A percentile compares a stretch with the other conserved stretches of the same genome.
Evolutionary conservation across 1,284 basidiomycete genomes (phyloP).

Genomic region (Sphaerobolus stellatus): DNA sequence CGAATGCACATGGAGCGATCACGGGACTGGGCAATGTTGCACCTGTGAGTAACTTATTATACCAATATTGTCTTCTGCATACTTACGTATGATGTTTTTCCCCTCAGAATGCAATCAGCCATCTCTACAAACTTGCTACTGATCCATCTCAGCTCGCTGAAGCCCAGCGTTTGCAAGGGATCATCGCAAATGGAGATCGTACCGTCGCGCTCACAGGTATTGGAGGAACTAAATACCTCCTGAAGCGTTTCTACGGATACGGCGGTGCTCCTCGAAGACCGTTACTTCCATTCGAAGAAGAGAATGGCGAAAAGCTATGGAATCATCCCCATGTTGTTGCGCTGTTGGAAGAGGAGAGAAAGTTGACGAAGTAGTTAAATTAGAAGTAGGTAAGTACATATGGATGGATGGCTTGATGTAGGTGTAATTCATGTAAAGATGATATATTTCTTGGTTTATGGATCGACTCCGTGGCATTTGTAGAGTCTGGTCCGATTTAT

Average conservation of each 20-base stretch:
- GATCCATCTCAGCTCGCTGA: conserved; percentile 61
- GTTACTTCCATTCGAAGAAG: conserved; percentile 60
- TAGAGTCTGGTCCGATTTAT: too few relatives aligned
- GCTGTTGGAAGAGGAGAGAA: conserved; percentile 64
- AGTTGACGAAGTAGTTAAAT: conserved; percentile 47
- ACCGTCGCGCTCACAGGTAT: conserved; percentile 79
- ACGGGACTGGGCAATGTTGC: conserved; percentile 79
- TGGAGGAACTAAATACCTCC: conserved; percentile 77
- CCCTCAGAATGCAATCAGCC: conserved; percentile 54
- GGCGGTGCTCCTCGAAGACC: conserved; percentile 76
- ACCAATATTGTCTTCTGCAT: conserved; percentile 13
- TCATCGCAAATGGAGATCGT: conserved; percentile 77
- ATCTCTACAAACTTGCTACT: conserved; percentile 62
- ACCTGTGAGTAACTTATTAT: conserved; percentile 53
- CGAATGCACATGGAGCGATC: conserved; percentile 75
- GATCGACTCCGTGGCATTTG: too few relatives aligned
- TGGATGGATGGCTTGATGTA: too few relatives aligned
- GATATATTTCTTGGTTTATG: too few relatives aligned
- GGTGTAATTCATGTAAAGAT: too few relatives aligned
- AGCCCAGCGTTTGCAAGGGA: conserved; percentile 75
- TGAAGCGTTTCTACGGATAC: conserved; percentile 74
- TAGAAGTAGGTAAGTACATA: too few relatives aligned
- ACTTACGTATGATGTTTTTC: not conserved
- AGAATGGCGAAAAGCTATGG: conserved; percentile 60
- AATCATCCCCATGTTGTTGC: conserved; percentile 67